Evolutionary conservation across 768 basidiomycete species (phyloP), one percentile per base, ranked within the genome.

Genomic region (Pluteus cervinus): DNA sequence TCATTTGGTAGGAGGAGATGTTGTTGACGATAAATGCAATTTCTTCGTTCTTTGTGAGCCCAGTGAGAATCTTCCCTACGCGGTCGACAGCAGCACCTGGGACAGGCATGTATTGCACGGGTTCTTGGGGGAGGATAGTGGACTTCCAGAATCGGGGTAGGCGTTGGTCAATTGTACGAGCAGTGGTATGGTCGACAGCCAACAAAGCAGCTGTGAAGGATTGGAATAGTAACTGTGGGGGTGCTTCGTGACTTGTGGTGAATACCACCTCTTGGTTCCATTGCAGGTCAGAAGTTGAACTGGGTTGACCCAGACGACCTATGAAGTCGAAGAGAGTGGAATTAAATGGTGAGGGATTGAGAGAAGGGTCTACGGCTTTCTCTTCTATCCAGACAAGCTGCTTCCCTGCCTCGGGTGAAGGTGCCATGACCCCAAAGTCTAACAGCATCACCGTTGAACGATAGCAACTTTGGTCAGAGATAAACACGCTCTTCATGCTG

Each of bases 131-230:
- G 8, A 92, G 58, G 2, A 77, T 63, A 11, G 74, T 75, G 6
- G 82, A 72, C 44, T 77, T 86, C 75, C 86, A 85, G 62, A 76
- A 81, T 10, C 65, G 69, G 1, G 86, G 89, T n/a, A 88, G 66
- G 44, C 75, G 49, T 7, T 66, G 68, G 45, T 85, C 81, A 44
- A 91, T 63, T 15, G 54, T 54, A 32, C 53, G 52, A 31, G 69
- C 73, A 20, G 63, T 54, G 4, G 53, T 55, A 1, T 52, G 47
- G 23, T 63, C 59, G 23, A 83, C 52, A 1, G 76, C 69, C 30
- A 85, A 44, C 12, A 86, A 59, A 1, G 70, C 71, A 7, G 73
- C 69, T 11, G 59, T 54, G 5, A 50, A 20, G 3, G 66, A 40
- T 11, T n/a, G n/a, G n/a, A n/a, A n/a, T n/a, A n/a, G n/a, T n/a